phyloP scores from a whole-genome alignment of 352 stramenopile genomes.

The Globisporangium nodosum region DNA sequence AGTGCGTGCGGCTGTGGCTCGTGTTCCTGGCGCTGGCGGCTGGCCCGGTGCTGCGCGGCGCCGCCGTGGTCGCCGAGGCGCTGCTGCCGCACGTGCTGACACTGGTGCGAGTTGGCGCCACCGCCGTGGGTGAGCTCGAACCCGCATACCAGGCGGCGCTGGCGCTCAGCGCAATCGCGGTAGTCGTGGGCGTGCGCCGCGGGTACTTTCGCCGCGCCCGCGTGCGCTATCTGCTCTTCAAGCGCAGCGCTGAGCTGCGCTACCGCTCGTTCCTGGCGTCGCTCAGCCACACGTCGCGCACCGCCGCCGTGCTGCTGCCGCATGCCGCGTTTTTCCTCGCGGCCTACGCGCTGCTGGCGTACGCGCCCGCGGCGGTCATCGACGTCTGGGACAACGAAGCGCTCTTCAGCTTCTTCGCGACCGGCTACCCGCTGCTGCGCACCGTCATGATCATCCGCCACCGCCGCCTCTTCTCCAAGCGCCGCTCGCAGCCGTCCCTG shows the following conservation, averaged over 20 bases:
- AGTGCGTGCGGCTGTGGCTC: slow-evolving; percentile 54
- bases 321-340: slow-evolving; percentile 58
- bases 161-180: slow-evolving; percentile 21
- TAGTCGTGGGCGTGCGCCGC: slow-evolving; percentile 46
- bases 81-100: slow-evolving; percentile 64
- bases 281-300: slow-evolving; percentile 62
- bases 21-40: slow-evolving; percentile 42
- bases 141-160: slow-evolving; percentile 48
- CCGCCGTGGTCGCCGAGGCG: slow-evolving; percentile 37
- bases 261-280: slow-evolving; percentile 70
- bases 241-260: slow-evolving; percentile 39
- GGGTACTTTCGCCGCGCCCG: slow-evolving; percentile 62
- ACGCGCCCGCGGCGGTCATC: slow-evolving; percentile 34
- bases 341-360: slow-evolving; percentile 45
- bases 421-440: slow-evolving; percentile 61
- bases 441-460: slow-evolving; percentile 60
- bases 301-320: slow-evolving; percentile 54
- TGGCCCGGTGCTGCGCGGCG: slow-evolving; percentile 38
- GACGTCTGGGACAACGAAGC: slow-evolving; percentile 53
- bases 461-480: slow-evolving; percentile 37
- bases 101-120: slow-evolving; percentile 22
- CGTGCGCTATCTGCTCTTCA: slow-evolving; percentile 43
- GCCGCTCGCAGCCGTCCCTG: not conserved
- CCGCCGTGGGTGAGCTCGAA: slow-evolving; percentile 53
- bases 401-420: slow-evolving; percentile 49